Conservation (phyloP, 2,329 filamentous ascomycete species). For the Diaporthe vaccinii region DNA sequence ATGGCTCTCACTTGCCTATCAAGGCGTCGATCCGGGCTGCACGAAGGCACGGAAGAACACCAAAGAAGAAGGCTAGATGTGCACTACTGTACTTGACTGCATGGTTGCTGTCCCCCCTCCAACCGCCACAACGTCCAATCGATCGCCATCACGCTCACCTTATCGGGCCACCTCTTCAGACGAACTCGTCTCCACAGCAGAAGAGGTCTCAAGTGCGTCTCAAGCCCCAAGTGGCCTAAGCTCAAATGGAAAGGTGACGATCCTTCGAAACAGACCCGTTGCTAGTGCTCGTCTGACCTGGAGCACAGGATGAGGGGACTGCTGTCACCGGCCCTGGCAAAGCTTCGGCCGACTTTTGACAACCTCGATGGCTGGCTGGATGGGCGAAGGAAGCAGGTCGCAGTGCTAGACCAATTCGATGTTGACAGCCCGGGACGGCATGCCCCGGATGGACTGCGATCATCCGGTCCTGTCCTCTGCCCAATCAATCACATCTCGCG, state of each 20-base stretch:
- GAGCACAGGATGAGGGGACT: neutral
- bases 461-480: neutral
- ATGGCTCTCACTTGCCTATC: slow-evolving; percentile 17
- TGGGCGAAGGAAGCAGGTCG: neutral
- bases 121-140: slow-evolving; percentile 21
- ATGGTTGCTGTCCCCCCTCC: slow-evolving; percentile 12
- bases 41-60: slow-evolving; percentile 19
- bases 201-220: slow-evolving; percentile 32
- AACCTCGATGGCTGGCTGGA: slow-evolving; percentile 1
- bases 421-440: slow-evolving; percentile 1
- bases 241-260: slow-evolving; percentile 22
- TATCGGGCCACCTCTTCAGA: slow-evolving; percentile 31
- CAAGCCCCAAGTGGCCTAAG: slow-evolving; percentile 26
- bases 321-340: slow-evolving; percentile 8
- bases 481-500: neutral
- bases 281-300: slow-evolving; percentile 6
- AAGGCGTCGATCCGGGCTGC: slow-evolving; percentile 15
- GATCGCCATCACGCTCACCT: slow-evolving; percentile 18
- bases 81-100: neutral
- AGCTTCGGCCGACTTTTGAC: slow-evolving; percentile 13
- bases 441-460: neutral
- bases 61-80: slow-evolving; percentile 28
- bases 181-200: slow-evolving; percentile 28
- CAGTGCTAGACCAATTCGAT: slow-evolving; percentile 7
- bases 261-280: slow-evolving; percentile 26